Percentiles rank a stretch among this genome's conserved stretches.
Evolutionary conservation across 108 stramenopile species (phyloP).

Genomic region (Skeletonema marinoi): DNA sequence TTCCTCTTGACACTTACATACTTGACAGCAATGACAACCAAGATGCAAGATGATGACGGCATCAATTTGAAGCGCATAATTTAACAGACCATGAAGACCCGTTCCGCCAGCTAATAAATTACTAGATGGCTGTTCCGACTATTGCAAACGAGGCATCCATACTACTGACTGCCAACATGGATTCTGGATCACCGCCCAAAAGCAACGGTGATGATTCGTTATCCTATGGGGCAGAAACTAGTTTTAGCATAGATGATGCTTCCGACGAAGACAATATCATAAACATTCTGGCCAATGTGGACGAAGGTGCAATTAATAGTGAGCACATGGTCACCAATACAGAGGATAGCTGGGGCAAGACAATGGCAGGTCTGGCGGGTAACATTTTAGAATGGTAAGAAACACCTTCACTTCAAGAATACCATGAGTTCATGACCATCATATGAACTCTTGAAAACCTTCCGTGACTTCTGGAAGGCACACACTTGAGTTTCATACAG

Average conservation of each 20-base stretch:
- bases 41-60: too few species aligned
- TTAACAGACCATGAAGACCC: too few species aligned
- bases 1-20: too few species aligned
- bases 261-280: not conserved
- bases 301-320: not conserved
- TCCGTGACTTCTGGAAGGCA: too few species aligned
- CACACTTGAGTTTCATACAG: not conserved
- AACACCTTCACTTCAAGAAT: not conserved
- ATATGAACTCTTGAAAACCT: too few species aligned
- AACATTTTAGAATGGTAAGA: conserved; percentile 51
- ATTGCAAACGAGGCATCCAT: not conserved
- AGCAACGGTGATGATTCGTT: not conserved
- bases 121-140: not conserved
- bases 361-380: conserved; percentile 34
- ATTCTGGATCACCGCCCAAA: not conserved
- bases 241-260: not conserved
- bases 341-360: conserved; percentile 11
- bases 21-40: too few species aligned
- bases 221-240: not conserved
- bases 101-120: not conserved
- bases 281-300: conserved; percentile 9
- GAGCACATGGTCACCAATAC: conserved; percentile 17
- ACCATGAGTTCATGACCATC: too few species aligned
- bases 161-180: not conserved
- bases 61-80: too few species aligned